phyloP scores from a whole-genome alignment of 1,284 basidiomycete genomes.

The Agroathelia rolfsii region DNA sequence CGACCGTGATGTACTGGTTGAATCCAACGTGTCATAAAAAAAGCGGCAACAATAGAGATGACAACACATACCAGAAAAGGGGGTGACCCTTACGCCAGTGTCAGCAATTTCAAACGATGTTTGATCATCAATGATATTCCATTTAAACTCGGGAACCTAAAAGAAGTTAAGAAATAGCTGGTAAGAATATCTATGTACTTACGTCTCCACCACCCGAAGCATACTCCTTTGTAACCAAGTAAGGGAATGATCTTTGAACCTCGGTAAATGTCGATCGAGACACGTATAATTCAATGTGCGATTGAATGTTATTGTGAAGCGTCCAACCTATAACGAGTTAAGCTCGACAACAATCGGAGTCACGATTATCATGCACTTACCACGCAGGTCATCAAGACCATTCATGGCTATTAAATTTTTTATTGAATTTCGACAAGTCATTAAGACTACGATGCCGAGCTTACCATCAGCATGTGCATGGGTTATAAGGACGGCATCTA shows the following conservation, averaged over 20 bases:
- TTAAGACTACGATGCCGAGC: constrained; percentile 17
- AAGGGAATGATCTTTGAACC: constrained; percentile 64
- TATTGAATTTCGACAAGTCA: constrained; percentile 9
- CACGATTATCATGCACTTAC: constrained; percentile 25
- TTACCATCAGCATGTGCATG: constrained; percentile 73
- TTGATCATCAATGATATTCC: constrained; percentile 65
- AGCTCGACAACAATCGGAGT: constrained; percentile 7
- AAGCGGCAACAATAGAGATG: not conserved
- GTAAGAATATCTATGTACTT: constrained; percentile 19
- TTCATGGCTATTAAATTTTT: constrained; percentile 56
- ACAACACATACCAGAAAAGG: constrained; percentile 46
- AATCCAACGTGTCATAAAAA: constrained; percentile 2
- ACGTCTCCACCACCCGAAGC: constrained; percentile 76
- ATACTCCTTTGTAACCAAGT: constrained; percentile 64
- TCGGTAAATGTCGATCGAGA: constrained; percentile 55
- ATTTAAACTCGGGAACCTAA: constrained; percentile 71
- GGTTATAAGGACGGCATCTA: constrained; percentile 72
- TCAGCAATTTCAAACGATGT: constrained; percentile 54
- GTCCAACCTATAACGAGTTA: constrained; percentile 55
- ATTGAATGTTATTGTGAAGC: constrained; percentile 52
- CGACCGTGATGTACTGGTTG: constrained; percentile 56
- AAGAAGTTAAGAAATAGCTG: no score
- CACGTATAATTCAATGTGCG: constrained; percentile 64
- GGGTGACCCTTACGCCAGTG: constrained; percentile 53
- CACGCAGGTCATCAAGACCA: constrained; percentile 73